These are phyloP conservation scores for Telfairia occidentalis DNA, from an alignment of 331 rosid genomes.

Conservation along the genomic window DNA sequence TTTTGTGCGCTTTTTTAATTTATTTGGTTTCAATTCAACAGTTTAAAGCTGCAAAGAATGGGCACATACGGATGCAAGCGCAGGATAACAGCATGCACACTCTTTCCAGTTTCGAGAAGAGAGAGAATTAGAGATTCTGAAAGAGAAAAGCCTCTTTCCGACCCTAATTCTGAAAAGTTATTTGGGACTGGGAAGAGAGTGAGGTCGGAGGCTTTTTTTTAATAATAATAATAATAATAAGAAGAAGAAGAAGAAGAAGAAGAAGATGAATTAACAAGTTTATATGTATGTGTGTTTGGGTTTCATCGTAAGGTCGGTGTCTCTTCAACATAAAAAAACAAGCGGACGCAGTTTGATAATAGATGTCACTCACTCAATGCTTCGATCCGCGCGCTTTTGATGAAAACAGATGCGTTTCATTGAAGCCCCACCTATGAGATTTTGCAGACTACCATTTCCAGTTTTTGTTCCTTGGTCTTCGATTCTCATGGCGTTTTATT, in stretches of 20 bases:
- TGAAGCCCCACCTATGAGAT: conserved; percentile 38
- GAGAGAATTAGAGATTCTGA: background rate
- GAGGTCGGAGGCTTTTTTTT: no score
- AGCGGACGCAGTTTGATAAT: conserved; percentile 33
- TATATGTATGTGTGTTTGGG: no score
- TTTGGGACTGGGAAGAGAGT: no score
- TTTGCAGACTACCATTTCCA: conserved; percentile 39
- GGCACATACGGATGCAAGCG: conserved; percentile 29
- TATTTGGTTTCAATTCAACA: conserved; percentile 12
- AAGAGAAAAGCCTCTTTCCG: background rate
- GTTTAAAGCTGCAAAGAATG: conserved; percentile 69
- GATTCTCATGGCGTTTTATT: conserved; percentile 21
- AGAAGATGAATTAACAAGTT: no score
- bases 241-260: background rate
- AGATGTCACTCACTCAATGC: conserved; percentile 29
- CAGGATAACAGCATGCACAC: conserved; percentile 62
- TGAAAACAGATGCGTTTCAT: conserved; percentile 29
- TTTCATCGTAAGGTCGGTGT: conserved; percentile 77
- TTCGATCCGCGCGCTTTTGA: conserved; percentile 80
- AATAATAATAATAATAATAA: no score
- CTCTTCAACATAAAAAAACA: conserved; percentile 39
- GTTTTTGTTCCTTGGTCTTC: conserved; percentile 55
- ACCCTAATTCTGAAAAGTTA: no score
- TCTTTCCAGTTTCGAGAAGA: conserved; percentile 23
- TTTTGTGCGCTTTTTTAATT: background rate